phyloP scores from a whole-genome alignment of 2,329 filamentous ascomycete species.

The Diaporthe vaccinii region DNA sequence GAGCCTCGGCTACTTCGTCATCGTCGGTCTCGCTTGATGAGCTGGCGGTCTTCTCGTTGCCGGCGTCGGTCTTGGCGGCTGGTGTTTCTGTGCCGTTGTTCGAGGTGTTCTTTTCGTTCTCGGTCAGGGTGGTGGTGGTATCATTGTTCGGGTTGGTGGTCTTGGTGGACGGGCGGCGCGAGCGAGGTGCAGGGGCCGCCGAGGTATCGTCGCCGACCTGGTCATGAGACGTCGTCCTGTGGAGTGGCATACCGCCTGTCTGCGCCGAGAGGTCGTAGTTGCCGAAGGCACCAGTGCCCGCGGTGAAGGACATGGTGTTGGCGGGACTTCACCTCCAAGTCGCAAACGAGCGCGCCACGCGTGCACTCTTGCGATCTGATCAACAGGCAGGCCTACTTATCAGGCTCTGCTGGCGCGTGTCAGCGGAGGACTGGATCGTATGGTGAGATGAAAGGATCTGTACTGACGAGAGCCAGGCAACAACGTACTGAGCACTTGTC shows the following conservation, averaged over 20 bases:
- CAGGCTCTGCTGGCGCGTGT: neutral
- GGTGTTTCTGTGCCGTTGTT: conserved; percentile 46
- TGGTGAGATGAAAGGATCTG: neutral
- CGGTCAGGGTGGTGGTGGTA: conserved; percentile 40
- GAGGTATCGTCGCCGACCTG: conserved; percentile 40
- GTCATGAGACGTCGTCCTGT: conserved; percentile 38
- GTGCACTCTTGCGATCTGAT: neutral
- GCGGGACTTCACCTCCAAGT: neutral
- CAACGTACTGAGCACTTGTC: neutral
- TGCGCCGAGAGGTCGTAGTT: conserved; percentile 65
- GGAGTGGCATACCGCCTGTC: conserved; percentile 54
- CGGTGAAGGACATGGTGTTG: conserved; percentile 56
- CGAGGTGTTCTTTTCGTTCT: conserved; percentile 47
- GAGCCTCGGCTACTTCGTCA: conserved; percentile 59
- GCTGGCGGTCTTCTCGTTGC: conserved; percentile 36
- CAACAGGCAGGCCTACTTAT: neutral
- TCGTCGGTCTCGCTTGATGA: conserved; percentile 51
- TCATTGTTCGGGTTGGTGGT: conserved; percentile 40
- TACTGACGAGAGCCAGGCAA: neutral
- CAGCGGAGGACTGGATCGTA: neutral
- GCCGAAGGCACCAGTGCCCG: conserved; percentile 55
- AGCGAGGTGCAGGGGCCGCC: conserved; percentile 6
- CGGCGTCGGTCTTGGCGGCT: conserved; percentile 51
- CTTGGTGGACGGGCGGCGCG: conserved; percentile 38
- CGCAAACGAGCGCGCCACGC: neutral